These are phyloP conservation scores for Nidularia sp. DNA, from an alignment of 768 basidiomycete species.

Conservation along the genomic window DNA sequence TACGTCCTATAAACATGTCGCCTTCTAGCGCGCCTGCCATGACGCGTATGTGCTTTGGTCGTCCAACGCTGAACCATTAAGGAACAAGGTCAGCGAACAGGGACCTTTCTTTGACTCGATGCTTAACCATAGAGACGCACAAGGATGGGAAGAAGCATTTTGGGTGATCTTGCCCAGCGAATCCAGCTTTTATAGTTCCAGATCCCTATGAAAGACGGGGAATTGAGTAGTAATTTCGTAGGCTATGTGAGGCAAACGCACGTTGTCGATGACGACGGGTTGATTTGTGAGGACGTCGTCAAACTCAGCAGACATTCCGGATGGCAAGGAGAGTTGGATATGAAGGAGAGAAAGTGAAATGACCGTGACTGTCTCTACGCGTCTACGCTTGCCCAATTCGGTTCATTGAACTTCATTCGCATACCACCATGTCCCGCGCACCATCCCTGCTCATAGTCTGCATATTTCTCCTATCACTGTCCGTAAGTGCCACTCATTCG, in stretches of 20 bases:
- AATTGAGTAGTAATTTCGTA: slow-evolving; percentile 4
- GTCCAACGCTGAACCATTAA: slow-evolving; percentile 67
- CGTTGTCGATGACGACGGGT: slow-evolving; percentile 98
- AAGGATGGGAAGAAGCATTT: slow-evolving; percentile 99
- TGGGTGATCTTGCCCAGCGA: slow-evolving; percentile 97
- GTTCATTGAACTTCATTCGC: background rate
- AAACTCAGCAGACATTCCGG: slow-evolving; percentile 76
- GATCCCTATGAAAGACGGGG: slow-evolving; percentile 66
- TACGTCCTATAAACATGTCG: slow-evolving; percentile 92
- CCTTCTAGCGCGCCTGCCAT: slow-evolving; percentile 98
- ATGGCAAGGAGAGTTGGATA: slow-evolving; percentile 5
- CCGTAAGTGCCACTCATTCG: background rate
- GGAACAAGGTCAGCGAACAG: slow-evolving; percentile 13
- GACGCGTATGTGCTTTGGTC: slow-evolving; percentile 95
- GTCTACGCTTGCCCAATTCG: background rate
- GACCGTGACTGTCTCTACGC: background rate
- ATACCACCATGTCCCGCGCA: background rate
- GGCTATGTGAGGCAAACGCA: slow-evolving; percentile 32
- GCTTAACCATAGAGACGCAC: slow-evolving; percentile 57
- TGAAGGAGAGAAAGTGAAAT: background rate
- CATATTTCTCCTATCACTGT: background rate
- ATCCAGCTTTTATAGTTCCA: slow-evolving; percentile 97
- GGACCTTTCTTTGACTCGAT: too few relatives aligned
- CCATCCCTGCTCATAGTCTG: background rate
- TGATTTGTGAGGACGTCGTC: slow-evolving; percentile 97